A percentile compares a stretch with the other conserved stretches of the same genome.
phyloP scores from a whole-genome alignment of 345 rosid genomes.

The Nasturtium officinale region DNA sequence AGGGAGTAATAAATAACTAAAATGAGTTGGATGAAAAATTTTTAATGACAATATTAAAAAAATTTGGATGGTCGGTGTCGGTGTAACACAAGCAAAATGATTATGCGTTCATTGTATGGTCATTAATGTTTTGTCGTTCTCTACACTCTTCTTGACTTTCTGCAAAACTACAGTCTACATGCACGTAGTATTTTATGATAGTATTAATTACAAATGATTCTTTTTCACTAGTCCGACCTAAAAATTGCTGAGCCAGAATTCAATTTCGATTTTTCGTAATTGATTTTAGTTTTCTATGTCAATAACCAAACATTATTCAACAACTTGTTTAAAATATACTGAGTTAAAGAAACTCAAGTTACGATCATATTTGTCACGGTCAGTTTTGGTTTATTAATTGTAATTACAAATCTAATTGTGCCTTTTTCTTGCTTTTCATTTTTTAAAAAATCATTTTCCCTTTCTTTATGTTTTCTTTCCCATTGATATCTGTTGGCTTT shows the following conservation, averaged over 20 bases:
- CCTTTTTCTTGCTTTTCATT: constrained; percentile 7
- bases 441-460: not conserved
- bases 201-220: not conserved
- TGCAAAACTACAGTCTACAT: not conserved
- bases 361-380: not conserved
- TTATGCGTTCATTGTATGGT: not conserved
- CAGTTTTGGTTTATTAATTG: not conserved
- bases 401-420: not conserved
- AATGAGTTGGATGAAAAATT: not conserved
- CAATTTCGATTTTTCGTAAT: not conserved
- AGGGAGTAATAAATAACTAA: not conserved
- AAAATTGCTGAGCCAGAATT: not conserved
- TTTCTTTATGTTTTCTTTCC: constrained; percentile 9
- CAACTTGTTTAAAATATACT: too few relatives aligned
- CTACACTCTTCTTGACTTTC: not conserved
- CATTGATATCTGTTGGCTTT: constrained; percentile 22
- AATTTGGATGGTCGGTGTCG: not conserved
- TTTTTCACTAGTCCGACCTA: not conserved
- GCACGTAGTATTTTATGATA: not conserved
- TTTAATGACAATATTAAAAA: too few relatives aligned
- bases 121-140: not conserved
- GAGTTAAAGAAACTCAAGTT: not conserved
- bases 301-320: not conserved
- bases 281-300: not conserved
- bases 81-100: not conserved